Conservation (phyloP, 2,329 filamentous ascomycete species). For the Parasarocladium wereldwijsianum region DNA sequence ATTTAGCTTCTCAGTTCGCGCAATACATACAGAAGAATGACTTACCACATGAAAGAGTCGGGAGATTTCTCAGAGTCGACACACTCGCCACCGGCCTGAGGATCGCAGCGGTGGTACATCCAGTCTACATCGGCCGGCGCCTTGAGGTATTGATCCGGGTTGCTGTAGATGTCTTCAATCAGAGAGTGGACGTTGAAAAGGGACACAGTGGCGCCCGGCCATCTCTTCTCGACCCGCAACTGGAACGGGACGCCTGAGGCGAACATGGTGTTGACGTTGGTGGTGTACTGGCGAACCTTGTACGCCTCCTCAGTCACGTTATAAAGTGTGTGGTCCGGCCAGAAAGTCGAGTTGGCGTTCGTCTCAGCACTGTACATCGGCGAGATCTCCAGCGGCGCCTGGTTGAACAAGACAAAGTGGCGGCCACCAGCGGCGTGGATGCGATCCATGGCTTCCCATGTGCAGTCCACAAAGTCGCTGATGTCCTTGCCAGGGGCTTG, state of each 20-base stretch:
- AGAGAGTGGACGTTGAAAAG: constrained; percentile 53
- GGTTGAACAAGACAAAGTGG: constrained; percentile 59
- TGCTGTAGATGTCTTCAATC: constrained; percentile 47
- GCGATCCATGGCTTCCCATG: constrained; percentile 46
- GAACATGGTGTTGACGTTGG: constrained; percentile 32
- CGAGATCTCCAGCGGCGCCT: constrained; percentile 49
- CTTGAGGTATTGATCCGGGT: constrained; percentile 46
- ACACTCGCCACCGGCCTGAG: constrained; percentile 17
- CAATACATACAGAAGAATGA: too few species aligned
- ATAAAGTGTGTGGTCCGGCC: constrained; percentile 27
- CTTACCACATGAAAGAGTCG: constrained; percentile 54
- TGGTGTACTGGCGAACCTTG: constrained; percentile 31
- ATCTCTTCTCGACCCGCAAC: constrained; percentile 26
- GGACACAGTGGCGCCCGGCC: constrained; percentile 45
- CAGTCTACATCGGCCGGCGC: constrained; percentile 47
- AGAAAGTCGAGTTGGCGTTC: constrained; percentile 18
- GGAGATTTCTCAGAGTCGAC: constrained; percentile 22
- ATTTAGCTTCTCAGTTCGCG: background rate
- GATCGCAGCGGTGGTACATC: constrained; percentile 38
- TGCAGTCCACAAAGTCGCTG: constrained; percentile 50
- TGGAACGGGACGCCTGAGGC: constrained; percentile 34
- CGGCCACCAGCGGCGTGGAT: constrained; percentile 53
- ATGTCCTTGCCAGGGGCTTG: constrained; percentile 46
- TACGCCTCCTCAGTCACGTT: constrained; percentile 30
- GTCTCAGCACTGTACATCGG: constrained; percentile 41